Evolutionary conservation across 352 stramenopile genomes (phyloP), one percentile per base, ranked within the genome.

Genomic region (Pythium monospermum): DNA sequence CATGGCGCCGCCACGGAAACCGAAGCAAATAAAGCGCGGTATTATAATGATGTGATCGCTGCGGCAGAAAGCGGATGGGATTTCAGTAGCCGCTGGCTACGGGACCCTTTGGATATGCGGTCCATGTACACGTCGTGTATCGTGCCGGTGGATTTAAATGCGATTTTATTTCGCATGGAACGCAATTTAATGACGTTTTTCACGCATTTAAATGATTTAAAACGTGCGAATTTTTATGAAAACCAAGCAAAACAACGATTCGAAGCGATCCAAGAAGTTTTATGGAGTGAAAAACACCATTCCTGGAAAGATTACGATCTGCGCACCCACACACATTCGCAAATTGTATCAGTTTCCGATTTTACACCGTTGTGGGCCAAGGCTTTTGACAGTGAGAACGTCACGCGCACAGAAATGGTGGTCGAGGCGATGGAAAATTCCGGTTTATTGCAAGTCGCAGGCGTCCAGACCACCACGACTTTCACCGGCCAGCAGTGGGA

Each of bases 41-140:
- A 88, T 55, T 96, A 91, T 64, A 85, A 83, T 39, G 76, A 92
- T 53, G 71, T 95, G 31, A 88, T 86, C 36, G 75, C 77, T 18
- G 87, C 79, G 13, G 81, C 87, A 6, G 87, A 95, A 64, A 93
- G 79, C n/a, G 87, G 87, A 1, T 96, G 87, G 87, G 87, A 96
- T 58, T 96, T 96, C 48, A 91, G 73, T 53, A 94, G 80, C 45
- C 79, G 87, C 19, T 96, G 87, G 87, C 49, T 95, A 10, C 56
- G 66, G 31, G 63, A 86, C 35, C 63, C 68, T 1, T 40, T 57
- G 4, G 81, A 87, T 31, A 83, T 92, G 64, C 80, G 83, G 50
- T 76, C 73, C 18, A 89, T 92, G 58, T 37, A 65, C 25, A 94
- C 83, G 16, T 67, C 71, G 27, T 70, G 58, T 6, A 64, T 96